These are phyloP conservation scores for Allantophomopsis cytisporea DNA, from an alignment of 2,329 filamentous ascomycete genomes.

Conservation along the genomic window DNA sequence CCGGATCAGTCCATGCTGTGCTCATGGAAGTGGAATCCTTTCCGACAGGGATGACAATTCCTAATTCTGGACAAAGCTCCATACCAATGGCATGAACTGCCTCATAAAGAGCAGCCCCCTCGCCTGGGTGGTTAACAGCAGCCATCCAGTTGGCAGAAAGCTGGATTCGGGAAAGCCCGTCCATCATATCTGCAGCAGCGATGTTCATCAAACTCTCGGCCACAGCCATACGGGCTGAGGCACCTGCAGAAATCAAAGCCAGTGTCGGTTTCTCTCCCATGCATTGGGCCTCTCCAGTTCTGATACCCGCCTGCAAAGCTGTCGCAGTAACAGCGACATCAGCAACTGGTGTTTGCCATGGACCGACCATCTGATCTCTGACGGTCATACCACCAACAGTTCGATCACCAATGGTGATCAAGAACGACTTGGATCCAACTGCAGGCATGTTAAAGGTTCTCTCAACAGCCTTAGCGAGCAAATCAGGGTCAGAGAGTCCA, in stretches of 20 bases:
- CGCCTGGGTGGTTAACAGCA: conserved; percentile 82
- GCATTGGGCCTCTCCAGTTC: conserved; percentile 88
- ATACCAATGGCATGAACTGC: conserved; percentile 88
- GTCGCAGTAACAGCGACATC: conserved; percentile 89
- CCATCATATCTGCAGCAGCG: conserved; percentile 56
- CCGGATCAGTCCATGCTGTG: conserved; percentile 75
- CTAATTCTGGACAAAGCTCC: conserved; percentile 82
- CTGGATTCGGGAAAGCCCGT: conserved; percentile 62
- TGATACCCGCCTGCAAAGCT: conserved; percentile 53
- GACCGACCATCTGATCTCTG: conserved; percentile 90
- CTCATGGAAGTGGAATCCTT: conserved; percentile 99
- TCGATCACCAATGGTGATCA: conserved; percentile 92
- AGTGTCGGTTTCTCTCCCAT: conserved; percentile 89
- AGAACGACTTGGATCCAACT: conserved; percentile 92
- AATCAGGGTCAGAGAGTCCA: conserved; percentile 25
- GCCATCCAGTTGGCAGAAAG: conserved; percentile 99
- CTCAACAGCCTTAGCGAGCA: conserved; percentile 54
- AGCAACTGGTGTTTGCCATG: conserved; percentile 88
- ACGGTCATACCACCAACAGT: conserved; percentile 81
- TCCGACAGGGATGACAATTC: conserved; percentile 86
- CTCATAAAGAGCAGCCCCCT: conserved; percentile 85
- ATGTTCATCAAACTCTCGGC: conserved; percentile 90
- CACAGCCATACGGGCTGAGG: conserved; percentile 93
- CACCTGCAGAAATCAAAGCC: conserved; percentile 77
- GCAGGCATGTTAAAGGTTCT: conserved; percentile 74